Conservation (phyloP, 257 asterid genomes). For the Gentiana dahurica region DNA sequence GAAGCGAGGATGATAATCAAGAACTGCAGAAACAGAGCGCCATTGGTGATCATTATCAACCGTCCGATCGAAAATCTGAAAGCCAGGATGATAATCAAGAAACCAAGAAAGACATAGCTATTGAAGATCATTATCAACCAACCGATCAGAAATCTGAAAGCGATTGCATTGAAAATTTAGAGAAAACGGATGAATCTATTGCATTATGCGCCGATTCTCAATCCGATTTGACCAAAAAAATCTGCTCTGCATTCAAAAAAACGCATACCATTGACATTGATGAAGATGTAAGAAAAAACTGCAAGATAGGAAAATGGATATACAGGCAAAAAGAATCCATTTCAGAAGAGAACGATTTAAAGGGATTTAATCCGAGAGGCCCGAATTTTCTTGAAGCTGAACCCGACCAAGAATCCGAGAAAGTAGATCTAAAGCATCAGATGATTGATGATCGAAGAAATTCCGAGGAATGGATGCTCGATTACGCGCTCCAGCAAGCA, state of each 20-base stretch:
- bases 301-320: conserved; percentile 15
- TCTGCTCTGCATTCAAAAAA: not conserved
- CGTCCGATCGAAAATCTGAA: too few species aligned
- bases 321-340: conserved; percentile 21
- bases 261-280: not conserved
- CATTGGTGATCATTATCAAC: too few species aligned
- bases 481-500: conserved; percentile 65
- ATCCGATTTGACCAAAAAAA: not conserved
- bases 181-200: too few species aligned
- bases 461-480: conserved; percentile 90
- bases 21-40: too few species aligned
- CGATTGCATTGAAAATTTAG: too few species aligned
- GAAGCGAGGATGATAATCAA: too few species aligned
- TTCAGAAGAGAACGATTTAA: conserved; percentile 25
- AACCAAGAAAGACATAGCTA: too few species aligned
- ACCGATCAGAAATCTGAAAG: too few species aligned
- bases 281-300: conserved; percentile 8
- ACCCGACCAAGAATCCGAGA: conserved; percentile 54
- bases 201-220: too few species aligned
- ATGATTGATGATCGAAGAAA: conserved; percentile 55
- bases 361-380: conserved; percentile 53
- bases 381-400: conserved; percentile 67
- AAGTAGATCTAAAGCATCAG: conserved; percentile 75
- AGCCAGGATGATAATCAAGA: too few species aligned
- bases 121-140: too few species aligned